Evolutionary conservation across 208 protist species (phyloP).

Genomic region (Trypanosoma brucei): DNA sequence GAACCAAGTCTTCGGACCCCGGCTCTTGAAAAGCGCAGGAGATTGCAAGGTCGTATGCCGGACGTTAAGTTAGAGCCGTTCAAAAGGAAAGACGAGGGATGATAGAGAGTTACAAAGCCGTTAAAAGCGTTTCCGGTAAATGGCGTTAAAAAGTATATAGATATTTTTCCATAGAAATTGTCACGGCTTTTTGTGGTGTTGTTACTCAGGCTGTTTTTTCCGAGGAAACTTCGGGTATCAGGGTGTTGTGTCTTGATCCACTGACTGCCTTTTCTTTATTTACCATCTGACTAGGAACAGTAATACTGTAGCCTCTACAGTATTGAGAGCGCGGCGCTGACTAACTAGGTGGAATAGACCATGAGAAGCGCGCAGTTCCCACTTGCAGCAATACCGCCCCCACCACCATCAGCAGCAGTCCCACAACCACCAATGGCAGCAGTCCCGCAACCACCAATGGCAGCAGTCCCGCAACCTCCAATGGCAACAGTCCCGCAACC

Average conservation of each 20-base stretch:
- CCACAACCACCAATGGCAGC: not conserved
- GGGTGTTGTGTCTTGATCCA: no score
- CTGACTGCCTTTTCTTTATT: no score
- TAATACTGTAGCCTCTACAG: no score
- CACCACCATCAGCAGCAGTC: conserved; percentile 2
- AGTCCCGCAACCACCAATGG: not conserved
- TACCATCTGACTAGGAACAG: no score
- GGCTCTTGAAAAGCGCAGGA: conserved; percentile 47
- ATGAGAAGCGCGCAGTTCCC: not conserved
- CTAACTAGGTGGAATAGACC: not conserved
- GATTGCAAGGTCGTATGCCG: conserved; percentile 28
- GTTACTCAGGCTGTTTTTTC: no score
- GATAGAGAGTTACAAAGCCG: conserved; percentile 1
- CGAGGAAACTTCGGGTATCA: no score
- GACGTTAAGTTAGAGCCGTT: conserved; percentile 58
- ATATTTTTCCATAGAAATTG: no score
- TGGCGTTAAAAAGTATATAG: no score
- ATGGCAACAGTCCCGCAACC: not conserved
- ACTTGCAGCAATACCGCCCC: not conserved
- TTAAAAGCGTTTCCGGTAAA: conserved; percentile 1
- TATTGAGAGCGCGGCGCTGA: no score
- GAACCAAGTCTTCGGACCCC: conserved; percentile 75
- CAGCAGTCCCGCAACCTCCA: not conserved
- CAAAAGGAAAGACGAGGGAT: conserved; percentile 12
- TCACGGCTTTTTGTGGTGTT: no score